Evolutionary conservation across 2,329 filamentous ascomycete species (phyloP).

Genomic region (Dactylellina leptospora): DNA sequence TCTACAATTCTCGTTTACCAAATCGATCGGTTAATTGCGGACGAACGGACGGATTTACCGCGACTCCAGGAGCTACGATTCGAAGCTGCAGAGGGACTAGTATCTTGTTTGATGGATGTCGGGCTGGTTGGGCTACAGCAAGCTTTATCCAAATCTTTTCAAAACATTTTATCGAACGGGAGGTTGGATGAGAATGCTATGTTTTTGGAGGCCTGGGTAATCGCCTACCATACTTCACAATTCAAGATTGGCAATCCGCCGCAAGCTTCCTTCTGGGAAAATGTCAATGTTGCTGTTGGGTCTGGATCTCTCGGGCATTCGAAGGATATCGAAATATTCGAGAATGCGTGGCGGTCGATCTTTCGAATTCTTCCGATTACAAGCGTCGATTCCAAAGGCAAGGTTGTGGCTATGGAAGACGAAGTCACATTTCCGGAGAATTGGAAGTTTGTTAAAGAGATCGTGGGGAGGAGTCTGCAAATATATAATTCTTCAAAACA

Average conservation of each 20-base stretch:
- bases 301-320: conserved; percentile 35
- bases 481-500: conserved; percentile 66
- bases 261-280: conserved; percentile 56
- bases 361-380: conserved; percentile 70
- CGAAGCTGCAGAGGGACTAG: conserved; percentile 14
- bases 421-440: conserved; percentile 64
- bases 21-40: conserved; percentile 5
- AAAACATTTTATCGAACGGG: not conserved
- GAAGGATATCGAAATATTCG: conserved; percentile 60
- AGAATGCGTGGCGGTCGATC: conserved; percentile 68
- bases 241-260: not conserved
- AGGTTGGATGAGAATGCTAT: conserved; percentile 15
- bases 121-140: not conserved
- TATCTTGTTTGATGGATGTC: conserved; percentile 9
- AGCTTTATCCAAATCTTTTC: conserved; percentile 8
- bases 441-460: conserved; percentile 69
- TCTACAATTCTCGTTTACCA: conserved; percentile 10
- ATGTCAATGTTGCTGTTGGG: conserved; percentile 62
- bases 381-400: conserved; percentile 69
- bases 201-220: conserved; percentile 67
- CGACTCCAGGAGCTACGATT: not conserved
- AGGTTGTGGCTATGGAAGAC: conserved; percentile 60
- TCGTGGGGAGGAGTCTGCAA: conserved; percentile 68
- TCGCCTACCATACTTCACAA: conserved; percentile 66
- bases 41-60: not conserved